These are phyloP conservation scores for Crithidia expoeki DNA, from an alignment of 208 protist genomes.

Conservation along the genomic window DNA sequence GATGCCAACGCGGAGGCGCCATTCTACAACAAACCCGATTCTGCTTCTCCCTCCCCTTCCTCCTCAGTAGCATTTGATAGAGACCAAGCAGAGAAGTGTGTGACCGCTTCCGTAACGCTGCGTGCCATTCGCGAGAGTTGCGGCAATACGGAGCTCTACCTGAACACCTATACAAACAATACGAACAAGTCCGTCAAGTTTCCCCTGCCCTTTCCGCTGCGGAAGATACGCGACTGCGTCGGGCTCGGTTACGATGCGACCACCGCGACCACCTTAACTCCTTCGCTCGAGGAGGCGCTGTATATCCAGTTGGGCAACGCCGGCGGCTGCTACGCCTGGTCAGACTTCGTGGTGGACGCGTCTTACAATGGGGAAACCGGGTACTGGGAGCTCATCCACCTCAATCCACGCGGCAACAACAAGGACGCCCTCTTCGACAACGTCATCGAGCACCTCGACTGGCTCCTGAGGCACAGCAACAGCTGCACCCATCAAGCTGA, in stretches of 20 bases:
- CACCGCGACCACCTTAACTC: neutral
- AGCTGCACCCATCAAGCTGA: conserved; percentile 6
- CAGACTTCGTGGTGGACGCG: conserved; percentile 77
- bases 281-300: conserved; percentile 51
- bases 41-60: neutral
- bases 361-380: conserved; percentile 61
- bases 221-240: conserved; percentile 64
- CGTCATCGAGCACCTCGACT: conserved; percentile 65
- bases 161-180: conserved; percentile 57
- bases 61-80: conserved; percentile 7
- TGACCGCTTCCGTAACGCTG: conserved; percentile 56
- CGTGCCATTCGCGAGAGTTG: conserved; percentile 44
- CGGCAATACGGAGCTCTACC: conserved; percentile 37
- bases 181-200: conserved; percentile 44
- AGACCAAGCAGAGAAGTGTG: conserved; percentile 20
- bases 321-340: conserved; percentile 82
- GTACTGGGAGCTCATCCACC: conserved; percentile 65
- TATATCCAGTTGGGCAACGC: conserved; percentile 79
- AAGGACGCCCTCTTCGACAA: conserved; percentile 68
- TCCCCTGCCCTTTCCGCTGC: conserved; percentile 62
- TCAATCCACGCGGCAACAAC: conserved; percentile 54
- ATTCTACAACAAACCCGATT: neutral
- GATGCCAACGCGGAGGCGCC: neutral
- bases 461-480: conserved; percentile 39
- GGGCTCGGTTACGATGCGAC: conserved; percentile 45